Conservation (phyloP, 2,329 filamentous ascomycete genomes). For the Canariomyces notabilis region DNA sequence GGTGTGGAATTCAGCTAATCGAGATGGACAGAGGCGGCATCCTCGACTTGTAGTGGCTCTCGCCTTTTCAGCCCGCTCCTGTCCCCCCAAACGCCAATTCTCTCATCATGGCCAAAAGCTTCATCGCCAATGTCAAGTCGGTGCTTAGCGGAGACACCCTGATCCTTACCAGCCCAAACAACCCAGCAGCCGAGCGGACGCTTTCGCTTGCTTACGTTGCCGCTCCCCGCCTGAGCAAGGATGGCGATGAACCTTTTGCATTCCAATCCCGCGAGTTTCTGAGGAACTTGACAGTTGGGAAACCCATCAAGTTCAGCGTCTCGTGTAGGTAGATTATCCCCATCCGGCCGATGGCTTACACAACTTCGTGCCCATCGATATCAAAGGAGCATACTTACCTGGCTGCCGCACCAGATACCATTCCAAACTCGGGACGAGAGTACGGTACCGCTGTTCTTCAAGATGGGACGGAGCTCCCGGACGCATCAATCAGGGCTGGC, state of each 20-base stretch:
- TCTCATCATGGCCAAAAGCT: slow-evolving; percentile 30
- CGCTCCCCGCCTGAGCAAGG: slow-evolving; percentile 78
- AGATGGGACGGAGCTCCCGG: slow-evolving; percentile 72
- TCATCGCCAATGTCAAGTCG: slow-evolving; percentile 78
- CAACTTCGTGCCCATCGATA: too few species aligned
- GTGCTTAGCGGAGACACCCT: slow-evolving; percentile 92
- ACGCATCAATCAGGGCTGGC: slow-evolving; percentile 78
- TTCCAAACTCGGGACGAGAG: slow-evolving; percentile 79
- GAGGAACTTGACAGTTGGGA: slow-evolving; percentile 77
- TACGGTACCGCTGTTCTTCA: slow-evolving; percentile 77
- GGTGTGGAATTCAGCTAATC: not conserved
- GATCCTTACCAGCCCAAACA: slow-evolving; percentile 74
- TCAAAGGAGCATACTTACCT: not conserved
- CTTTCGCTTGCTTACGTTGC: slow-evolving; percentile 90
- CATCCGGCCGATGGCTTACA: too few species aligned
- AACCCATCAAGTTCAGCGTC: slow-evolving; percentile 77
- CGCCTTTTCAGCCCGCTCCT: not conserved
- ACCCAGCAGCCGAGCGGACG: slow-evolving; percentile 75
- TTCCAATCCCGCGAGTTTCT: slow-evolving; percentile 95
- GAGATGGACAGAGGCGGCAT: not conserved
- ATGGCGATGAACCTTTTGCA: slow-evolving; percentile 86
- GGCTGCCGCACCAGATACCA: slow-evolving; percentile 50
- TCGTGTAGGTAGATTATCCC: slow-evolving; percentile 43
- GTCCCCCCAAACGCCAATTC: not conserved
- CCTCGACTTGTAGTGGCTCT: not conserved